Evolutionary conservation across 2,329 filamentous ascomycete species (phyloP).

Genomic region (Colletotrichum abscissum): DNA sequence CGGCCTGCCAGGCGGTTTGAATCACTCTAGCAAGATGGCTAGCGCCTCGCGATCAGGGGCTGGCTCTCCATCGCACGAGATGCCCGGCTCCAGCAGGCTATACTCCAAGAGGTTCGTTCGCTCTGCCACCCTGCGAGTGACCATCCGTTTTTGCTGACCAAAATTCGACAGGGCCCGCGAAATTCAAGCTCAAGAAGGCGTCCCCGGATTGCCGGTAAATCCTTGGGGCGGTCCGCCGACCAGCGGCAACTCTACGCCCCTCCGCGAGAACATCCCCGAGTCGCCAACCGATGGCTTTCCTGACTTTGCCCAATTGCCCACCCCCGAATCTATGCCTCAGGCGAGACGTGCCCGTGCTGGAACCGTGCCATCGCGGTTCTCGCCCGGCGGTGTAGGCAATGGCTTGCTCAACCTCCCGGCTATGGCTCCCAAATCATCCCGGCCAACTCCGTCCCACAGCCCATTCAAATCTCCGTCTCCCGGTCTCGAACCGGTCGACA

Average conservation of each 20-base stretch:
- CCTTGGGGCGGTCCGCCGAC: conserved; percentile 97
- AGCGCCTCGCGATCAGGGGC: conserved; percentile 80
- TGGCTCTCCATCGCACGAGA: conserved; percentile 96
- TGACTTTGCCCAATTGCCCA: conserved; percentile 81
- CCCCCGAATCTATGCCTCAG: conserved; percentile 73
- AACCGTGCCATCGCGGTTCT: conserved; percentile 95
- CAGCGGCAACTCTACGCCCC: conserved; percentile 93
- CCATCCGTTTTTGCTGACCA: conserved; percentile 28
- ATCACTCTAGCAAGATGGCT: conserved; percentile 68
- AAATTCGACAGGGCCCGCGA: conserved; percentile 80
- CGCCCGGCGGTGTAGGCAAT: conserved; percentile 76
- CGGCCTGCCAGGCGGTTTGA: conserved; percentile 73
- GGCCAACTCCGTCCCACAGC: conserved; percentile 87
- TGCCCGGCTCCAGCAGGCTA: conserved; percentile 76
- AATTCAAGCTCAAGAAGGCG: conserved; percentile 95
- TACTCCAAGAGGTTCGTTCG: conserved; percentile 89
- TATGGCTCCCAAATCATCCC: conserved; percentile 79
- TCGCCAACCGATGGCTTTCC: conserved; percentile 96
- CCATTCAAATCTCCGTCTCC: conserved; percentile 81
- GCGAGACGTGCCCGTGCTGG: conserved; percentile 88
- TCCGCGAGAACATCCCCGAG: conserved; percentile 97
- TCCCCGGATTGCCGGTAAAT: conserved; percentile 73
- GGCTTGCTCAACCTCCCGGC: conserved; percentile 67
- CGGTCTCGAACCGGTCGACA: conserved; percentile 60
- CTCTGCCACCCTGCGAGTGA: conserved; percentile 27